Conservation (phyloP, 345 rosid species). For the Dipteronia sinensis region DNA sequence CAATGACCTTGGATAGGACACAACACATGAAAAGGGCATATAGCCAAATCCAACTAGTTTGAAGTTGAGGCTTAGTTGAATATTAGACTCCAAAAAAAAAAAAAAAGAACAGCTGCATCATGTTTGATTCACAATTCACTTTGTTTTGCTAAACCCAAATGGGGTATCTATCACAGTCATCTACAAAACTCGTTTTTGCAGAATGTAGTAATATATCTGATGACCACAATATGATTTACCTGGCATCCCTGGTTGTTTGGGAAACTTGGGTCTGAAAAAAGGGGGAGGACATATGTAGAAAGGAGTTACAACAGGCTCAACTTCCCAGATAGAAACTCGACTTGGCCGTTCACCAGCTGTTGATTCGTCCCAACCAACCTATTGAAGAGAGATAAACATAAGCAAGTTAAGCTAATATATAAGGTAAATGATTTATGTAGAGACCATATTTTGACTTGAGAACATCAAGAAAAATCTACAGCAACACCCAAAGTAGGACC, state of each 20-base stretch:
- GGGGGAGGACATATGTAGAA: slow-evolving; percentile 98
- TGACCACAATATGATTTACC: slow-evolving; percentile 39
- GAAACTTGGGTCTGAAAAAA: slow-evolving; percentile 87
- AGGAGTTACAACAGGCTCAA: slow-evolving; percentile 90
- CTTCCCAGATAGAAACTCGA: slow-evolving; percentile 94
- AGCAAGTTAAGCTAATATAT: slow-evolving; percentile 11
- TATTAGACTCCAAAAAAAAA: too few species aligned
- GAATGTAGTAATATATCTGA: too few species aligned
- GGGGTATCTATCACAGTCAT: neutral
- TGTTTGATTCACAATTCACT: neutral
- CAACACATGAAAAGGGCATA: too few species aligned
- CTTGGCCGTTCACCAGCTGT: slow-evolving; percentile 87
- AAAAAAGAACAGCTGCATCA: too few species aligned
- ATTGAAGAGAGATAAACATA: slow-evolving; percentile 19
- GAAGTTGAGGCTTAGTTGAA: too few species aligned
- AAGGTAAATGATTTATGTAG: neutral
- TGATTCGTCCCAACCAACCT: slow-evolving; percentile 99
- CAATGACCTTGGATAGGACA: too few species aligned
- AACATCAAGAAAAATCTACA: neutral
- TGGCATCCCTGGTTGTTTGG: slow-evolving; percentile 87
- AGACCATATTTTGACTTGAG: neutral
- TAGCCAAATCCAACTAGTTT: too few species aligned
- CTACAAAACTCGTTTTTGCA: neutral
- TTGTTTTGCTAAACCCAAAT: neutral
- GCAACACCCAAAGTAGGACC: neutral